Base-by-base conservation (phyloP, 208 protist genomes). In the Wallacemonas sp. region DNA sequence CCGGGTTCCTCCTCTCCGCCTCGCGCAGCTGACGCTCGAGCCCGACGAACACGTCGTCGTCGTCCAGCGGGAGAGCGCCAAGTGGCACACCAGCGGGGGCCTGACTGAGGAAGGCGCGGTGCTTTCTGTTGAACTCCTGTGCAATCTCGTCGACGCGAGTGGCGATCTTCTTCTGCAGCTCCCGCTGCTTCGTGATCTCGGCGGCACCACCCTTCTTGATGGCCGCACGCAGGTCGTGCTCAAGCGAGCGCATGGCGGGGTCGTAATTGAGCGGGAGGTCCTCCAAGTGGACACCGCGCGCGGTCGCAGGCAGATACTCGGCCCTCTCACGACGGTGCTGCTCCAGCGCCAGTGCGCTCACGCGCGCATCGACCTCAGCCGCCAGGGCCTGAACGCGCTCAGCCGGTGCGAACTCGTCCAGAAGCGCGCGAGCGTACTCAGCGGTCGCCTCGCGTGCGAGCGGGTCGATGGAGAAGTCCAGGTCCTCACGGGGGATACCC, bases 51-150 rank as follows among this genome's bases (percentile, higher is more conserved):
- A 44, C 2, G 1, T 70, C 39, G 48, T 89, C 80, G 3, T 72
- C 63, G 38, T 86, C 67, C 1, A 89, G 67, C 2, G 61, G 67
- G 1, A 91, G 16, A 18, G 76, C 62, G 26, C 61, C 38, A 12
- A 87, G 39, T 25, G 77, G 77, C 26, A 87, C 57, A 26, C 81
- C 81, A 11, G 64, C 12, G 10, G 77, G 76, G 33, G 81, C 59
- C 28, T 57, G 70, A 57, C 70, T 49, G 23, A 87, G 67, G 66
- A 78, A 79, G 1, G 57, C 41, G 22, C 69, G 67, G 7, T 61
- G 64, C 33, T 50, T 59, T 3, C 18, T 18, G 41, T 72, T 46
- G 36, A 75, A 67, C 33, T 77, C 67, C 16, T 64, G 38, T 4
- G 81, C 82, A 32, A 87, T 44, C 29, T 79, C 48, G 20, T 77